Evolutionary conservation across 2,329 filamentous ascomycete species (phyloP), one percentile per base, ranked within the genome.

Genomic region (Penicillium brasilianum): DNA sequence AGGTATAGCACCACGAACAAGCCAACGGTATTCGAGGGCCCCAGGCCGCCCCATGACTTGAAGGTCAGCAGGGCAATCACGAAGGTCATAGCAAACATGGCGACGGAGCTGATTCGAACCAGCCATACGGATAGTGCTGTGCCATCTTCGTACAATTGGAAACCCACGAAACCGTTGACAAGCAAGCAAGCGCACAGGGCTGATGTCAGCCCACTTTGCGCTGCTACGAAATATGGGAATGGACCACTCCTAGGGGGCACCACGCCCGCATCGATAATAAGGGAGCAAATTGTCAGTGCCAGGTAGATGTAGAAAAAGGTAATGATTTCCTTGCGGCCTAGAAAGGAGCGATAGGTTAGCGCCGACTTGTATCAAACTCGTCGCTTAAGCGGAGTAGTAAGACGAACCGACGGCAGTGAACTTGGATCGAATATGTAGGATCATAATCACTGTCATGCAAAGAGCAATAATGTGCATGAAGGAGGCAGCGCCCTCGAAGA

Each of bases 221-320:
- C 87, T 11, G 93, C 91, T 66, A 92, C 90, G 73, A 99, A 97
- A 82, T 97, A 99, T 0, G 93, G 90, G 71, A 93, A 97, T 0
- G 92, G 86, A 2, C 80, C 83, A 55, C 89, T 92, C 59, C 90
- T 90, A 0, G 93, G 91, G 4, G 94, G 92, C 20, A 96, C 88
- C 51, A 98, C 95, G 54, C 95, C 95, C 55, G 94, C 91, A 73
- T 99, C 95, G 72, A 99, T 88, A 69, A 95, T 85, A 65, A 99
- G 87, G 9, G 94, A 97, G 73, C 90, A 84, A 77, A 95, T 90
- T 28, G 93, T 96, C 55, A 98, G 86, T 39, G 94, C 83, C 84
- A 97, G 90, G 82, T 96, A 99, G 66, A 96, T 84, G 82, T 98
- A 98, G 84, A 99, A 99, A 84, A 99, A 98, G 52, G 90, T 91